Base-by-base conservation (phyloP, 2,329 filamentous ascomycete genomes). In the Cercospora brassicicola region DNA sequence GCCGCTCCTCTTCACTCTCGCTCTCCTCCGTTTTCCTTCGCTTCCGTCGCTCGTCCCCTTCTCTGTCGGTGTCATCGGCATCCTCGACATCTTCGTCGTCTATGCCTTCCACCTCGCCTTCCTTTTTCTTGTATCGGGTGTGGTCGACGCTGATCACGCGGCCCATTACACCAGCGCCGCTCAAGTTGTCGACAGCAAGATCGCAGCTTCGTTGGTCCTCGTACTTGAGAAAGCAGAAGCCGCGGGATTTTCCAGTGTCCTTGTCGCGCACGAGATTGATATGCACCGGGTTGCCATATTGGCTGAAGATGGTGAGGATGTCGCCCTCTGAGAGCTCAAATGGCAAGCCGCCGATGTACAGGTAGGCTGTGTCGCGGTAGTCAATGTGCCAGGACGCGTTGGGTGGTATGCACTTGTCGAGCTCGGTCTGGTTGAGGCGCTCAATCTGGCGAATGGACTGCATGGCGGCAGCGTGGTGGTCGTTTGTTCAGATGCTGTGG, bases 131-230 rank as follows among this genome's bases (percentile, higher is more conserved):
- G 81, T 99, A 99, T 63, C 94, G 85, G 28, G 93, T 92, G 80
- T 99, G 95, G 78, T 99, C 95, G 11, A 99, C 95, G 68, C 91
- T 88, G 51, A 99, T 81, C 67, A 94, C 81, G 51, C 94, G 86
- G 2, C 93, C 94, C 77, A 92, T 84, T 18, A 99, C 89, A 31
- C 89, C 91, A 8, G 94, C 90, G 33, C 95, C 95, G 45, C 93
- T 91, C 4, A 99, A 83, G 79, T 99, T 99, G 81, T 99, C 95
- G 9, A 99, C 96, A 0, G 96, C 95, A 51, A 99, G 83, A 80
- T 98, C 94, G 70, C 92, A 96, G 81, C 94, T 97, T 73, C 94
- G 87, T 83, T 99, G 95, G 80, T 99, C 94, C 79, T 99, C 95
- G 81, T 98, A 99, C 78, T 99, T 99, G 67, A 99, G 86, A 86